Percentiles rank a stretch among this genome's conserved stretches.
These are phyloP conservation scores for Saccharomyces hybrid DNA, from an alignment of 1,139 yeast species.

Conservation along the genomic window DNA sequence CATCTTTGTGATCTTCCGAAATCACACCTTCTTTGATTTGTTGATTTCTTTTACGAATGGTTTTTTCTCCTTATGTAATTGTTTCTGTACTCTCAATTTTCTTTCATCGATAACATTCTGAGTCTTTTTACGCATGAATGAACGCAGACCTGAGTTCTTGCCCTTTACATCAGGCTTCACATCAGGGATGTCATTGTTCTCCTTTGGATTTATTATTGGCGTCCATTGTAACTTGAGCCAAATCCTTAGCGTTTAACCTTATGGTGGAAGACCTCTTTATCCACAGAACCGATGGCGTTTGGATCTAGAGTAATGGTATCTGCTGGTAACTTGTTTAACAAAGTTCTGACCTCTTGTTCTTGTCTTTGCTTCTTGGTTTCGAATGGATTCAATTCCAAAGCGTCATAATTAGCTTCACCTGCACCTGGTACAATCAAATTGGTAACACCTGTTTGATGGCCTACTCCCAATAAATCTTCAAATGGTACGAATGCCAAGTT, in stretches of 20 bases:
- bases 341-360: conserved; percentile 78
- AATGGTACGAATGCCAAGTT: conserved; percentile 77
- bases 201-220: conserved; percentile 36
- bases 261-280: conserved; percentile 55
- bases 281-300: conserved; percentile 75
- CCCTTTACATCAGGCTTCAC: conserved; percentile 62
- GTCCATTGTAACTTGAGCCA: conserved; percentile 39
- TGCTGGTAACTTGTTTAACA: conserved; percentile 83
- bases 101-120: conserved; percentile 86
- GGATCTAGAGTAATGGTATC: conserved; percentile 93
- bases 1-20: conserved; percentile 32
- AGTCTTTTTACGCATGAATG: conserved; percentile 74
- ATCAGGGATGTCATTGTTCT: conserved; percentile 37
- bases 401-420: conserved; percentile 97
- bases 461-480: conserved; percentile 90
- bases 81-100: conserved; percentile 70
- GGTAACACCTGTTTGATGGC: conserved; percentile 70
- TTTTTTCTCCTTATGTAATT: conserved; percentile 75
- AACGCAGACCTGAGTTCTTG: conserved; percentile 76
- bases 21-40: conserved; percentile 45
- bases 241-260: conserved; percentile 57
- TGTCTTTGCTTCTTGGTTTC: conserved; percentile 90
- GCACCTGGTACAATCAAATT: conserved; percentile 89
- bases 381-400: conserved; percentile 86
- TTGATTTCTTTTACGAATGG: conserved; percentile 51